Evolutionary conservation across 345 rosid species (phyloP), one percentile per base, ranked within the genome.

Genomic region (Clarkia xantiana): DNA sequence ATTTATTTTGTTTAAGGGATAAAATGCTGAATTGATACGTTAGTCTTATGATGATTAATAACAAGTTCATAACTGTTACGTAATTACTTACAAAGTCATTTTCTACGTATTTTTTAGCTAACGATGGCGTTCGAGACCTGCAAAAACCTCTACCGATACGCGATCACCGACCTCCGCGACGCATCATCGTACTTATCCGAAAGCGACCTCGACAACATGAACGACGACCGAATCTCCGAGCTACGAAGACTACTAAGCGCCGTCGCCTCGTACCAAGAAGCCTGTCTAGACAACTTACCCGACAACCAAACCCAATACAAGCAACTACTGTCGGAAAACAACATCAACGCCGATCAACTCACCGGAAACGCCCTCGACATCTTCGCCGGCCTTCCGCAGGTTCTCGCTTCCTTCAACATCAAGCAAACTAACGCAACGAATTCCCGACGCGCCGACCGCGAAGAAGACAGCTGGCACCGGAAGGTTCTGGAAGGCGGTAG

Each of bases 241-340:
- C 46, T 76, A 8, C 62, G 61, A 59, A 58, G 67, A 42, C 66
- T 71, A 89, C 51, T 86, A 47, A 78, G 73, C 48, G 74, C 82
- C 2, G 82, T 82, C 38, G 59, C 76, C 53, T 66, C 81, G 0
- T 80, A 74, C 70, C 78, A 76, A 50, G 46, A 63, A 17, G 66
- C 76, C 2, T 86, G 96, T 62, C 45, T 69, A 41, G 94, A 82
- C 23, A 79, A 70, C 16, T 60, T 82, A 17, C 57, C 59, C 14
- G 65, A 64, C 29, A 45, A 38, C 42, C 51, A 49, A 12, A 25
- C 61, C n/a, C n/a, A n/a, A n/a, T n/a, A n/a, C 50, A 70, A 68
- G 63, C 9, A 16, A 10, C 49, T 58, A 0, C 58, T 76, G 49
- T 54, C 34, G 3, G 51, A 56, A 9, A 74, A 70, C 22, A 52